A percentile compares a stretch with the other conserved stretches of the same genome.
phyloP scores from a whole-genome alignment of 108 stramenopile genomes.

The Licmophora abbreviata region DNA sequence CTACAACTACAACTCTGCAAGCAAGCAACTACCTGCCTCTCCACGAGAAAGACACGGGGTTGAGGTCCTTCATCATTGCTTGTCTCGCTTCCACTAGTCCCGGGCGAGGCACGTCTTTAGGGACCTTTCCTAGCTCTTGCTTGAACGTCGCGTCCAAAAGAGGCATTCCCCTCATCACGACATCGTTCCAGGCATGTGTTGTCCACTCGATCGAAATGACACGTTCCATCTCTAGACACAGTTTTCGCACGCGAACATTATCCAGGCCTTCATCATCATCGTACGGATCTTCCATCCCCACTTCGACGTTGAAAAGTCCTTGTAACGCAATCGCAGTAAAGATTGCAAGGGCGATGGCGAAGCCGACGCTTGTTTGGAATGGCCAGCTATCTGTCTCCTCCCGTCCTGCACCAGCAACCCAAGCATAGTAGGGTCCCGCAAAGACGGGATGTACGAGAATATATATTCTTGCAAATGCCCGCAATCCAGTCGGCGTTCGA shows the following conservation, averaged over 20 bases:
- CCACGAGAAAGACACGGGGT: no score
- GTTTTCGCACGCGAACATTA: slow-evolving; percentile 7
- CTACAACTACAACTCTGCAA: no score
- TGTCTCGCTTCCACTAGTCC: background rate
- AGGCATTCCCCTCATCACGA: background rate
- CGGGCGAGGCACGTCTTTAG: background rate
- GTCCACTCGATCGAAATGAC: background rate
- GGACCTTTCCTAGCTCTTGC: background rate
- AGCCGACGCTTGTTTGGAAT: slow-evolving; percentile 36
- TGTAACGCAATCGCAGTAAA: slow-evolving; percentile 59
- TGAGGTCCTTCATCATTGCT: no score
- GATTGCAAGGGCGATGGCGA: slow-evolving; percentile 58
- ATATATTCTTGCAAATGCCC: slow-evolving; percentile 65
- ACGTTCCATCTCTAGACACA: slow-evolving; percentile 1
- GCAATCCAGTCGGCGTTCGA: slow-evolving; percentile 67
- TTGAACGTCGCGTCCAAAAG: background rate
- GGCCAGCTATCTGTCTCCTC: slow-evolving; percentile 30
- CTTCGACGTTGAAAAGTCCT: slow-evolving; percentile 54
- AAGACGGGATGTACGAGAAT: slow-evolving; percentile 57
- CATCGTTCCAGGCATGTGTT: background rate
- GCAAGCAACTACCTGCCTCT: no score
- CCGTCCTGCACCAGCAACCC: background rate
- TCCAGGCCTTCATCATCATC: slow-evolving; percentile 35
- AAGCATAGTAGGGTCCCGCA: slow-evolving; percentile 60
- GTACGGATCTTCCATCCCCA: slow-evolving; percentile 76